phyloP scores from a whole-genome alignment of 1,284 basidiomycete genomes.

The Leccinum laetum region DNA sequence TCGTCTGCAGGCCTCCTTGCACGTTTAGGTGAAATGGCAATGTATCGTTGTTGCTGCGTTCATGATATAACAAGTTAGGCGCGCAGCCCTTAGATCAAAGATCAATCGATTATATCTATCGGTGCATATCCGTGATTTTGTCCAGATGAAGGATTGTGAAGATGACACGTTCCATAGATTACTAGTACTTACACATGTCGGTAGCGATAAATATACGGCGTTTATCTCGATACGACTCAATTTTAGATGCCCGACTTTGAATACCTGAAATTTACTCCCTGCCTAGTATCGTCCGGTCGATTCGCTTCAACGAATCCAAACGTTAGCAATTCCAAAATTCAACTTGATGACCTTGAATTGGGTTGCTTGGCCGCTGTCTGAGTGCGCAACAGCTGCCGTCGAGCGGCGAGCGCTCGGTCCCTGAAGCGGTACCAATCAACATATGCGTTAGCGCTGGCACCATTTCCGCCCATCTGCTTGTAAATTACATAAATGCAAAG shows the following conservation, averaged over 20 bases:
- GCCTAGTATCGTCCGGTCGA: not conserved
- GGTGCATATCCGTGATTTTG: not conserved
- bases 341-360: not conserved
- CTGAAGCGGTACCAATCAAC: not conserved
- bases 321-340: not conserved
- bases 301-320: not conserved
- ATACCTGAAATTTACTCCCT: not conserved
- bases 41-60: not conserved
- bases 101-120: not conserved
- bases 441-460: not conserved
- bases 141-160: not conserved
- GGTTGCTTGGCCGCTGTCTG: not conserved
- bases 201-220: not conserved
- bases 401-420: not conserved
- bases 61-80: conserved; percentile 10
- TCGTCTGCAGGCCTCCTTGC: not conserved
- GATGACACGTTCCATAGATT: not conserved
- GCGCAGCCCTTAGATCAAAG: not conserved
- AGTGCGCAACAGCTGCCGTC: not conserved
- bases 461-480: conserved; percentile 4
- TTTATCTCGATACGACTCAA: not conserved
- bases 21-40: not conserved
- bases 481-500: not conserved
- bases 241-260: not conserved
- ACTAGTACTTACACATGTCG: not conserved